Evolutionary conservation across 768 basidiomycete genomes (phyloP), one percentile per base, ranked within the genome.

Genomic region (Lactifluus hygrophoroides): DNA sequence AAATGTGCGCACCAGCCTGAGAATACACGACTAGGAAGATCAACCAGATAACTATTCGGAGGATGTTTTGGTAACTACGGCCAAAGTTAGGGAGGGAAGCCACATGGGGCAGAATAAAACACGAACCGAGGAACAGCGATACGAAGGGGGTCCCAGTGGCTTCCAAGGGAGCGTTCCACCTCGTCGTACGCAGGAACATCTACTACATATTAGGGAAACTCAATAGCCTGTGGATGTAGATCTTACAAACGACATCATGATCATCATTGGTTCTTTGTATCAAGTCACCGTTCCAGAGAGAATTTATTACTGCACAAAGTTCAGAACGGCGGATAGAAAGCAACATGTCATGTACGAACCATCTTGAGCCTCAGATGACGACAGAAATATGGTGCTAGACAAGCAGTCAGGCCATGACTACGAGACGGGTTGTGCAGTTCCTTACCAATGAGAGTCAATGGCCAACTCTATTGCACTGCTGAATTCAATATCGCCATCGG

Each of bases 401-500:
- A 23, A 23, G 19, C 11, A 61, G 43, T 27, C 42, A 9, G 58
- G 4, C 50, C 38, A 1, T 30, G 21, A 54, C 55, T 49, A 42
- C 14, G 59, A 25, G 54, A 17, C 19, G 57, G 17, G 21, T 34
- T 17, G 35, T 9, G 58, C 17, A 45, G 48, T 56, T 44, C 54
- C 67, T 38, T 66, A 92, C 90, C 92, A 91, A 65, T 92, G 83
- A 54, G 90, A 82, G 70, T 97, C 94, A 60, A 95, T 90, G n/a
- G 94, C 93, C 69, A 85, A 74, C 69, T 97, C 94, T 43, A 96
- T 74, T 8, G 88, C 86, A 65, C 88, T 91, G 5, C 82, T 75
- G 64, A 84, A 79, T 43, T 84, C 85, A 58, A 88, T 90, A 46
- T 90, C 90, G 0, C 88, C 92, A 66, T 95, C 90, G 35, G 75